Percentiles rank a stretch among this genome's conserved stretches.
Evolutionary conservation across 495 filamentous ascomycete species (phyloP).

Genomic region (Aspergillus funiculosus): DNA sequence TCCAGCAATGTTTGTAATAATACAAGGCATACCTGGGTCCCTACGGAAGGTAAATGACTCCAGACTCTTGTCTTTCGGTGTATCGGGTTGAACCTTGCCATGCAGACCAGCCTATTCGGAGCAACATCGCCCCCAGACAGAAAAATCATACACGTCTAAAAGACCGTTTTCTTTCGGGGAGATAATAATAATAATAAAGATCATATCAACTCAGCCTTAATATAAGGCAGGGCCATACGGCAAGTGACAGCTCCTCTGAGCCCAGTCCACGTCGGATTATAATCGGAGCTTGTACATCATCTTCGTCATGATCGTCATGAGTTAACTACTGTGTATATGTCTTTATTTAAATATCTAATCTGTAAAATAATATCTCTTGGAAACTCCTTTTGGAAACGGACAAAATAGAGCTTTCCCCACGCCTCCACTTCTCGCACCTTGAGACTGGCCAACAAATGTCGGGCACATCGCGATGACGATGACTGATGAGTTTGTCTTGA

Average conservation of each 20-base stretch:
- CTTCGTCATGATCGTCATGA: too few species aligned
- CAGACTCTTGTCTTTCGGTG: not conserved
- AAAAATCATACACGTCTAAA: constrained; percentile 1
- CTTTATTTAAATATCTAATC: too few species aligned
- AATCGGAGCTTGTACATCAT: too few species aligned
- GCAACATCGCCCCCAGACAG: not conserved
- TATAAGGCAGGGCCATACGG: too few species aligned
- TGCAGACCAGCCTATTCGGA: constrained; percentile 2
- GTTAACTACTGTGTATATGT: too few species aligned
- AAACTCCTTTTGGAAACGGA: too few species aligned
- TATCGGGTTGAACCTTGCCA: constrained; percentile 2
- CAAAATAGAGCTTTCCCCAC: constrained; percentile 17
- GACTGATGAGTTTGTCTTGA: not conserved
- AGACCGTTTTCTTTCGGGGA: constrained; percentile 5
- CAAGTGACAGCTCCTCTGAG: not conserved
- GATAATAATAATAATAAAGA: not conserved
- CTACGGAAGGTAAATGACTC: too few species aligned
- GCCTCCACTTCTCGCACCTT: constrained; percentile 16
- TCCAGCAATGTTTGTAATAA: too few species aligned
- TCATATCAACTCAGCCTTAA: not conserved
- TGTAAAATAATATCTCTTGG: too few species aligned
- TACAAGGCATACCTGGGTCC: too few species aligned
- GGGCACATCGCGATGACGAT: too few species aligned
- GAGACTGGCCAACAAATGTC: constrained; percentile 8
- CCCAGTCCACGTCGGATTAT: too few species aligned